Evolutionary conservation across 179 eudicot species (phyloP).

Genomic region (Heliamphora ciliata): DNA sequence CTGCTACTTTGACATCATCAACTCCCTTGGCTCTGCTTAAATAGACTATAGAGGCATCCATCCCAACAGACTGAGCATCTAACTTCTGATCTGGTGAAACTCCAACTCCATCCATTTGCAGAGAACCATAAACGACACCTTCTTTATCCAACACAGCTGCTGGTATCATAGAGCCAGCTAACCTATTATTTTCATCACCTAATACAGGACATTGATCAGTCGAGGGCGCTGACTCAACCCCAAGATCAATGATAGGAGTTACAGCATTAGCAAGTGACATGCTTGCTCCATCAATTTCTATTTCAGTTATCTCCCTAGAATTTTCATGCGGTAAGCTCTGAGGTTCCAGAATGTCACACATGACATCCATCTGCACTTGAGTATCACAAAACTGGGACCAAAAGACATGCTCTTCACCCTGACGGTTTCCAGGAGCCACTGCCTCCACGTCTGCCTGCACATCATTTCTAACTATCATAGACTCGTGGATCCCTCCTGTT

Average conservation of each 20-base stretch:
- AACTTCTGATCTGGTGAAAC: slow-evolving; percentile 25
- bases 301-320: slow-evolving; percentile 23
- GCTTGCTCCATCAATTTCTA: slow-evolving; percentile 23
- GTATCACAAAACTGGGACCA: slow-evolving; percentile 17
- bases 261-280: slow-evolving; percentile 26
- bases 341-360: slow-evolving; percentile 23
- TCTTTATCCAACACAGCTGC: slow-evolving; percentile 20
- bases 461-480: slow-evolving; percentile 24
- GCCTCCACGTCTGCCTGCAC: background rate
- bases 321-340: slow-evolving; percentile 23
- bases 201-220: slow-evolving; percentile 18
- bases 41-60: slow-evolving; percentile 25
- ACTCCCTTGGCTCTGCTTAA: slow-evolving; percentile 19
- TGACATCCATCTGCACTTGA: slow-evolving; percentile 23
- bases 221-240: slow-evolving; percentile 22
- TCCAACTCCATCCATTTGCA: slow-evolving; percentile 22
- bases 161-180: slow-evolving; percentile 22
- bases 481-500: slow-evolving; percentile 21
- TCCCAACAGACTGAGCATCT: slow-evolving; percentile 21
- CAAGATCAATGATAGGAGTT: slow-evolving; percentile 21
- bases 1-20: slow-evolving; percentile 18
- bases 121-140: slow-evolving; percentile 17
- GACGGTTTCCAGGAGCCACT: slow-evolving; percentile 20
- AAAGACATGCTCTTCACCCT: slow-evolving; percentile 16
- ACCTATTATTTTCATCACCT: slow-evolving; percentile 24